A percentile compares a stretch with the other conserved stretches of the same genome.
phyloP scores from a whole-genome alignment of 1,284 basidiomycete species.

The Neotropicomus parvogracilis region DNA sequence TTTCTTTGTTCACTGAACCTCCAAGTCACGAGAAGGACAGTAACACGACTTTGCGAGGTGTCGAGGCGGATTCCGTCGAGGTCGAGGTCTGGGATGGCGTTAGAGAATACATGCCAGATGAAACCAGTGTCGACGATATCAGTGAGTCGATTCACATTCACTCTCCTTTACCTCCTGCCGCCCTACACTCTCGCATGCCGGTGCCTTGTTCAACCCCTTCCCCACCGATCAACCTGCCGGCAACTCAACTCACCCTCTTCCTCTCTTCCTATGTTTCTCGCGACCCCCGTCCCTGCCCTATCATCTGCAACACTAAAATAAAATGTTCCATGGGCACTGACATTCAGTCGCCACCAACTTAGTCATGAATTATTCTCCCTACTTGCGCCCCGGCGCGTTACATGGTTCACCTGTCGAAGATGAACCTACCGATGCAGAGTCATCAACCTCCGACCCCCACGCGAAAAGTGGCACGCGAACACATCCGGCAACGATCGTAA shows the following conservation, averaged over 20 bases:
- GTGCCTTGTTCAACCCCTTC: slow-evolving; percentile 16
- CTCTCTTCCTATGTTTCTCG: slow-evolving; percentile 23
- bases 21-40: not conserved
- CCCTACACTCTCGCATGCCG: slow-evolving; percentile 14
- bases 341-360: slow-evolving; percentile 82
- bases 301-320: slow-evolving; percentile 22
- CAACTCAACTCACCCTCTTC: slow-evolving; percentile 27
- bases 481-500: slow-evolving; percentile 64
- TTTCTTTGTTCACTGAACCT: slow-evolving; percentile 46
- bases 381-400: slow-evolving; percentile 56
- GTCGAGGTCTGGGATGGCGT: slow-evolving; percentile 64
- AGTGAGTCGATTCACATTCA: slow-evolving; percentile 52
- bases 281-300: slow-evolving; percentile 26
- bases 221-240: slow-evolving; percentile 24
- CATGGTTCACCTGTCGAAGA: slow-evolving; percentile 11
- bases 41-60: slow-evolving; percentile 33
- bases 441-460: slow-evolving; percentile 3
- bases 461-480: slow-evolving; percentile 47
- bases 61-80: slow-evolving; percentile 57
- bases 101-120: slow-evolving; percentile 57
- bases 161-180: slow-evolving; percentile 23
- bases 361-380: slow-evolving; percentile 87
- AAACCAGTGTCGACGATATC: slow-evolving; percentile 66
- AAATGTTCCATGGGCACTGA: slow-evolving; percentile 39
- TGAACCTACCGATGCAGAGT: slow-evolving; percentile 3